Evolutionary conservation across 2,329 filamentous ascomycete genomes (phyloP).

Genomic region (Cyphellophora europaea): DNA sequence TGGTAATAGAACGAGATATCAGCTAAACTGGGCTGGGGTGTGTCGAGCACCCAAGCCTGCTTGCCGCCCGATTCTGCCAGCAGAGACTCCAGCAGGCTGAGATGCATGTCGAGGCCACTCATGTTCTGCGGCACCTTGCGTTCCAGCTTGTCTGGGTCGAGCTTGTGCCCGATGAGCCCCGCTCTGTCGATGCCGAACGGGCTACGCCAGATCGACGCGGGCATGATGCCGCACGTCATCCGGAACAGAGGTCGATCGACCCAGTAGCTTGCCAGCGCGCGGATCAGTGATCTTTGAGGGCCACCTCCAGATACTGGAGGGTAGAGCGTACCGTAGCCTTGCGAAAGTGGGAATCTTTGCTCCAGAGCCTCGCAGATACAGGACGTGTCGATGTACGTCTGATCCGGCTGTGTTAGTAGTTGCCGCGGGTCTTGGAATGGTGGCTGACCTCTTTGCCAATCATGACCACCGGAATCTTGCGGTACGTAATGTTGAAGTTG

Average conservation of each 20-base stretch:
- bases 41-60: constrained; percentile 2
- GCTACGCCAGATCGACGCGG: constrained; percentile 13
- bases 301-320: constrained; percentile 4
- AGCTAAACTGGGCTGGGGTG: constrained; percentile 8
- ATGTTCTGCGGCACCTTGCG: constrained; percentile 15
- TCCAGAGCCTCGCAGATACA: constrained; percentile 14
- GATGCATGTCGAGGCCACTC: constrained; percentile 12
- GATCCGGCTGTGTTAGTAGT: neutral
- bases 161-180: constrained; percentile 15
- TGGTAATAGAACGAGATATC: constrained; percentile 16
- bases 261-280: constrained; percentile 11
- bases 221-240: constrained; percentile 15
- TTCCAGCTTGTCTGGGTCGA: constrained; percentile 14
- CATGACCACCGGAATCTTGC: constrained; percentile 58
- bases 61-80: constrained; percentile 3
- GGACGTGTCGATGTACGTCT: constrained; percentile 17
- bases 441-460: constrained; percentile 46
- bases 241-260: constrained; percentile 16
- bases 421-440: too few species aligned
- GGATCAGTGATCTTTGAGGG: constrained; percentile 4
- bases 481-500: constrained; percentile 55
- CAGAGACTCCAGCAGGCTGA: constrained; percentile 14
- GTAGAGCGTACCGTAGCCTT: constrained; percentile 10
- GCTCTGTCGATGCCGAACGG: constrained; percentile 13
- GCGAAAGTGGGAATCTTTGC: constrained; percentile 7